These are phyloP conservation scores for Rhodosporidiobolus odoratus DNA, from an alignment of 768 basidiomycete species.

Conservation along the genomic window DNA sequence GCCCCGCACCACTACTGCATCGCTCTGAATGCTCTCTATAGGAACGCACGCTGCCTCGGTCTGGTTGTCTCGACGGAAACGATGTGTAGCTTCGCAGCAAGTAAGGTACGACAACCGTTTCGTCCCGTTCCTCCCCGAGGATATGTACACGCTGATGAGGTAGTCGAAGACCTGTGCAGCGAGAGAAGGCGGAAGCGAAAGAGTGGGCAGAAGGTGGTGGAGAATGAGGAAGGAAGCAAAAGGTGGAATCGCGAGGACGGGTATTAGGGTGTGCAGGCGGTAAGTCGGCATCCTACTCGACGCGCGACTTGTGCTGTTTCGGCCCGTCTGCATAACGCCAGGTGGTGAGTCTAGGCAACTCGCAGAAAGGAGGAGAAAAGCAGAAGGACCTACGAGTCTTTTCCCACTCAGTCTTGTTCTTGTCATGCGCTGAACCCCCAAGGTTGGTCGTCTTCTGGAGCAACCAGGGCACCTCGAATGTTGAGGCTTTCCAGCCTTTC, in stretches of 20 bases:
- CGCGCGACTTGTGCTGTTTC: neutral
- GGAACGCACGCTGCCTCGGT: too few species aligned
- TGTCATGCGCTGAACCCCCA: slow-evolving; percentile 30
- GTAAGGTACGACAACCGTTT: too few species aligned
- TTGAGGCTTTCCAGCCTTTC: slow-evolving; percentile 31
- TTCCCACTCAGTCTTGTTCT: slow-evolving; percentile 30
- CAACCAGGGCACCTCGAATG: slow-evolving; percentile 32
- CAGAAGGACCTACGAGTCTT: slow-evolving; percentile 12
- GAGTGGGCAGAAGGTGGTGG: neutral
- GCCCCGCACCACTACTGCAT: too few species aligned
- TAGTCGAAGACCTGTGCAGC: too few species aligned
- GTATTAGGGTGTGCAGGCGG: neutral
- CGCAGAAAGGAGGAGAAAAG: neutral
- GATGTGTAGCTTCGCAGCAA: too few species aligned
- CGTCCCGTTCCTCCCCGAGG: too few species aligned
- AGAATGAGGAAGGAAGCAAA: neutral
- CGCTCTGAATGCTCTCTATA: too few species aligned
- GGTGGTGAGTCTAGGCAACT: neutral
- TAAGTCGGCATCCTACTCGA: too few species aligned
- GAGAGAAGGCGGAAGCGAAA: neutral
- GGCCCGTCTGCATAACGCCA: slow-evolving; percentile 5
- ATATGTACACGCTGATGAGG: too few species aligned
- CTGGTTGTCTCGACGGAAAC: too few species aligned
- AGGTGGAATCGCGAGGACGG: neutral
- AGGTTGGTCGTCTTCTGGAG: slow-evolving; percentile 28